A percentile compares a stretch with the other conserved stretches of the same genome.
Evolutionary conservation across 768 basidiomycete species (phyloP).

Genomic region (Boletus subcaerulescens): DNA sequence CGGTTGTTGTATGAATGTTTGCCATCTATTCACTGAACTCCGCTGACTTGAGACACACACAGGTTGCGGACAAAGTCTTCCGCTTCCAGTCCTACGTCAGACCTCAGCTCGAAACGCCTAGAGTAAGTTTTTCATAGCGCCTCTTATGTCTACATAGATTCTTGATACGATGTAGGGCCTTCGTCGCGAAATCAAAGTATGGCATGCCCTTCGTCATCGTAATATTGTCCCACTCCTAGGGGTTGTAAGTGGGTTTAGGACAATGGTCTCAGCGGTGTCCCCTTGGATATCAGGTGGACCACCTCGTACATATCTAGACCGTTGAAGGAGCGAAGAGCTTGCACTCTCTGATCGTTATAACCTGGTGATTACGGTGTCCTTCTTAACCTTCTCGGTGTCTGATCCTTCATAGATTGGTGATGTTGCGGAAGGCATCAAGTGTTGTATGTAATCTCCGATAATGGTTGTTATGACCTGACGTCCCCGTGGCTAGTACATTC

Average conservation of each 20-base stretch:
- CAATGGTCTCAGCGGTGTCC: neutral
- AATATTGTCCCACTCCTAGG: slow-evolving; percentile 1
- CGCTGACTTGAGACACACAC: neutral
- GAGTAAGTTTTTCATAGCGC: neutral
- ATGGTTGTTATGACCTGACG: neutral
- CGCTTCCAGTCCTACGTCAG: neutral
- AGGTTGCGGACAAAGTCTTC: slow-evolving; percentile 1
- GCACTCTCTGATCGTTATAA: neutral
- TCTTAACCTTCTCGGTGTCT: neutral
- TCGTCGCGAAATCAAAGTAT: slow-evolving; percentile 2
- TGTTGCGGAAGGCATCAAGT: neutral
- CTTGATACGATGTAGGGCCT: neutral
- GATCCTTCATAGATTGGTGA: neutral
- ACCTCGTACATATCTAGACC: neutral
- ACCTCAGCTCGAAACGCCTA: neutral
- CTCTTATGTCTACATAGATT: neutral
- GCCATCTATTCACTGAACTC: neutral
- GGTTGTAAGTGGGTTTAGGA: neutral
- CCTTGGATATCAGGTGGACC: neutral
- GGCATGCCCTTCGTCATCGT: slow-evolving; percentile 1
- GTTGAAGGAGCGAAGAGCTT: neutral
- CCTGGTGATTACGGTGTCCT: neutral
- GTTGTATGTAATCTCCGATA: neutral
- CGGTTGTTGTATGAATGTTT: neutral
- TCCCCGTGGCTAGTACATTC: neutral